Percentiles rank a stretch among this genome's conserved stretches.
phyloP scores from a whole-genome alignment of 1,284 basidiomycete species.

The Irpex sp. region DNA sequence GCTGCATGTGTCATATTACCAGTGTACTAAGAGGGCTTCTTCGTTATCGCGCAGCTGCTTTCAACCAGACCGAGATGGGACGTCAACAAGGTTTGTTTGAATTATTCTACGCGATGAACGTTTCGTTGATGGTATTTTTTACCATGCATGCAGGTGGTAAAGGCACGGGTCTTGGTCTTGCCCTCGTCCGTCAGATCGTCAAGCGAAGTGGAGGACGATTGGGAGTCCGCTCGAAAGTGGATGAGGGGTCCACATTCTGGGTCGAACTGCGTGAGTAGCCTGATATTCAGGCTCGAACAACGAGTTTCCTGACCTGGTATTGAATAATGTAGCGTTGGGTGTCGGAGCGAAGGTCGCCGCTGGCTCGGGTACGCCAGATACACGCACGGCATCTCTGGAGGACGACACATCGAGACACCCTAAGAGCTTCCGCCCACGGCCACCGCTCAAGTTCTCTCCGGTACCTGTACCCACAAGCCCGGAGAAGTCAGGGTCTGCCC shows the following conservation, averaged over 20 bases:
- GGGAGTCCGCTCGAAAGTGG: slow-evolving; percentile 63
- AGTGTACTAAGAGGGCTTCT: no score
- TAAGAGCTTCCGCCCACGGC: not conserved
- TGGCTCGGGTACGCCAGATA: not conserved
- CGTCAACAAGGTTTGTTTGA: slow-evolving; percentile 58
- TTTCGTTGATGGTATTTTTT: no score
- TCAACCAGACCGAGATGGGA: slow-evolving; percentile 80
- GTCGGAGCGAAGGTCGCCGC: slow-evolving; percentile 28
- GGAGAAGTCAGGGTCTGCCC: slow-evolving; percentile 32
- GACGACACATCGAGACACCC: not conserved
- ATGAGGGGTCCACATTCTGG: slow-evolving; percentile 74
- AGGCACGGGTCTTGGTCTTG: slow-evolving; percentile 86
- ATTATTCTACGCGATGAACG: no score
- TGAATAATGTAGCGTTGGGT: slow-evolving; percentile 27
- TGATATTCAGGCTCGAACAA: not conserved
- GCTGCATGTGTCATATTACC: no score
- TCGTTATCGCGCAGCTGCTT: slow-evolving; percentile 45
- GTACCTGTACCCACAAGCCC: not conserved
- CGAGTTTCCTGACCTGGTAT: slow-evolving; percentile 7
- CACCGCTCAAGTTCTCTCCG: slow-evolving; percentile 1
- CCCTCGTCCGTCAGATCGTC: slow-evolving; percentile 86
- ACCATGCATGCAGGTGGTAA: slow-evolving; percentile 54
- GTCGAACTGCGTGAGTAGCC: slow-evolving; percentile 62
- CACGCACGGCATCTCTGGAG: not conserved
- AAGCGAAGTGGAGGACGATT: slow-evolving; percentile 79